A percentile compares a stretch with the other conserved stretches of the same genome.
Conservation (phyloP, 352 stramenopile species). For the Pythium angustatum region DNA sequence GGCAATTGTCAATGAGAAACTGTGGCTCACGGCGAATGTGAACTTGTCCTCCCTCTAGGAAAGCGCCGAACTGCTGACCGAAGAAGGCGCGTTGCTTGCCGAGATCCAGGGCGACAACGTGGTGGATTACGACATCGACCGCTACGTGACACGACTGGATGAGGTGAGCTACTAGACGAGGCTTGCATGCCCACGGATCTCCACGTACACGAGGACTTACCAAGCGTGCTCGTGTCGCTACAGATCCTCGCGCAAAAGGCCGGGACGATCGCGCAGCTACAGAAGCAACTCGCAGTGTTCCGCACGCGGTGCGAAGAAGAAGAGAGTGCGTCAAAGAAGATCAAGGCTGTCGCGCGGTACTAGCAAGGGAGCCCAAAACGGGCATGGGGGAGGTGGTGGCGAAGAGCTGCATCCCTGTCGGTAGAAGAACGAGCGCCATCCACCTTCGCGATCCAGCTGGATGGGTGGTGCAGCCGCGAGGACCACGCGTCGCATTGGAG, state of each 20-base stretch:
- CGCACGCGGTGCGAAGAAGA: constrained; percentile 80
- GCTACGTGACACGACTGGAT: constrained; percentile 91
- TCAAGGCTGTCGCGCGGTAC: constrained; percentile 27
- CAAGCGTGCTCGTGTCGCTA: neutral
- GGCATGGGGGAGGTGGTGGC: neutral
- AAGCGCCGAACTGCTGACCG: constrained; percentile 95
- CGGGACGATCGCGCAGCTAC: constrained; percentile 81
- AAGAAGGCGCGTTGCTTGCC: constrained; percentile 91
- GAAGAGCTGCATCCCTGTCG: neutral
- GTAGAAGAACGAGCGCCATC: neutral
- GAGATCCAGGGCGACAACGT: constrained; percentile 87
- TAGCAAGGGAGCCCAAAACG: constrained; percentile 6
- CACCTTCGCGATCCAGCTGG: neutral
- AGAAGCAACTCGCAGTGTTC: constrained; percentile 84
- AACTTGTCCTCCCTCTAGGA: constrained; percentile 68
- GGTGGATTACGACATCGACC: constrained; percentile 94
- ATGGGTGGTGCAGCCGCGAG: neutral
- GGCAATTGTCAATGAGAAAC: neutral
- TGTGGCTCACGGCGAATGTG: neutral
- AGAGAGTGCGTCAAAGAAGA: constrained; percentile 65
- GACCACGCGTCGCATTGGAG: neutral
- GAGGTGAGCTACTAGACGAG: constrained; percentile 64
- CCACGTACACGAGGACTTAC: neutral
- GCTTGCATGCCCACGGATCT: no score
- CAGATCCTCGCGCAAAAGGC: constrained; percentile 94